phyloP scores from a whole-genome alignment of 495 filamentous ascomycete genomes.

The Penicillium robsamsonii region DNA sequence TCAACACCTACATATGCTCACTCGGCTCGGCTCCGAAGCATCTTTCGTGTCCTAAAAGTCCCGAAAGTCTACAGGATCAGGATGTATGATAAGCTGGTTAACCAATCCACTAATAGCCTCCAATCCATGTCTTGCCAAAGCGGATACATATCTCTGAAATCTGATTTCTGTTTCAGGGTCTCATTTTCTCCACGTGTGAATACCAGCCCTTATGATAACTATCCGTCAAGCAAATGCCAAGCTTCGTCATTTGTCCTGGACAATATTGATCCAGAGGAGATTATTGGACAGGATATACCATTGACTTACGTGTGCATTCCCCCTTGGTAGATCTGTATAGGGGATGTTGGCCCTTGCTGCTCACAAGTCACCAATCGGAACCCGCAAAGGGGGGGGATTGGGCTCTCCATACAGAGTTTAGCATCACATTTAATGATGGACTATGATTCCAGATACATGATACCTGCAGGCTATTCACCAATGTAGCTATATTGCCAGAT shows the following conservation, averaged over 20 bases:
- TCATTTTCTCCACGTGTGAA: constrained; percentile 1
- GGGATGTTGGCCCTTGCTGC: constrained; percentile 17
- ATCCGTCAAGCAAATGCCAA: constrained; percentile 20
- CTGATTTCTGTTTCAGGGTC: background rate
- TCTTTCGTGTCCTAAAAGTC: background rate
- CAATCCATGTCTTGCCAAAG: constrained; percentile 14
- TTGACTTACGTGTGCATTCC: constrained; percentile 17
- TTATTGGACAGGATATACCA: constrained; percentile 5
- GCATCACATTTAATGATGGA: constrained; percentile 13
- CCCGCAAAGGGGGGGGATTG: constrained; percentile 13
- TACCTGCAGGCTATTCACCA: constrained; percentile 12
- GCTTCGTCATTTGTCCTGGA: constrained; percentile 8
- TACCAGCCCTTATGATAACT: background rate
- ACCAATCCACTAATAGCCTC: constrained; percentile 10
- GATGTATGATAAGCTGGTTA: constrained; percentile 17
- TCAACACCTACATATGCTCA: background rate
- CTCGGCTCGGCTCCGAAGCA: background rate
- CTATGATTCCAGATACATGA: constrained; percentile 11
- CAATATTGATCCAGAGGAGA: constrained; percentile 11
- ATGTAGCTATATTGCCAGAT: constrained; percentile 17
- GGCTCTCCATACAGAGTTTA: background rate
- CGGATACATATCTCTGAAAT: constrained; percentile 4
- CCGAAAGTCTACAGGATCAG: constrained; percentile 10
- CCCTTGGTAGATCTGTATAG: constrained; percentile 8
- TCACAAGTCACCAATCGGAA: background rate